Percentiles rank a stretch among this genome's conserved stretches.
Evolutionary conservation across 192 early-diverging fungal species (phyloP).

Genomic region (Martensiomyces pterosporus): DNA sequence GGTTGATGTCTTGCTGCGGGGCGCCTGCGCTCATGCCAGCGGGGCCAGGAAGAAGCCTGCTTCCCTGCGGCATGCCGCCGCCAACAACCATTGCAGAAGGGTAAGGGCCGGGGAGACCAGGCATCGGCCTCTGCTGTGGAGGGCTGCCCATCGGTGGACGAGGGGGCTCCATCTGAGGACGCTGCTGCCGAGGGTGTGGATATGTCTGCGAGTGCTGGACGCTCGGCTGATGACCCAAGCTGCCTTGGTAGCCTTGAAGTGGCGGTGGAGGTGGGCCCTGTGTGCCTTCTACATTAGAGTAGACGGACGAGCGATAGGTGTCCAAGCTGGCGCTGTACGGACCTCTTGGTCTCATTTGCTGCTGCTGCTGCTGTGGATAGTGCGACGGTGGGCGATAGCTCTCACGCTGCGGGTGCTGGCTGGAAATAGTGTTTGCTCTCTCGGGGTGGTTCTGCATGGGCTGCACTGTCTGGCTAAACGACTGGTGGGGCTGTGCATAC

Average conservation of each 20-base stretch:
- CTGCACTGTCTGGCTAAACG: neutral
- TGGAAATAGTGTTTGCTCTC: conserved; percentile 4
- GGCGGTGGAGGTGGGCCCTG: too few species aligned
- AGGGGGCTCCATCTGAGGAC: too few species aligned
- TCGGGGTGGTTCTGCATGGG: conserved; percentile 4
- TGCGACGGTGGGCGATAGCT: too few species aligned
- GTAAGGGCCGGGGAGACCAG: too few species aligned
- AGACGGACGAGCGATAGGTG: too few species aligned
- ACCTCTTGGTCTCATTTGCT: too few species aligned
- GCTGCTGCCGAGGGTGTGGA: conserved; percentile 8
- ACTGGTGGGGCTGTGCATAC: neutral
- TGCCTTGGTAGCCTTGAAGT: too few species aligned
- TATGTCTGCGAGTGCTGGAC: neutral
- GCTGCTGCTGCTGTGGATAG: conserved; percentile 12
- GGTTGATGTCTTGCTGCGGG: conserved; percentile 24
- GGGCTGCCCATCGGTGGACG: too few species aligned
- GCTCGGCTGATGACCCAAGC: neutral
- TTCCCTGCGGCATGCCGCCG: conserved; percentile 37
- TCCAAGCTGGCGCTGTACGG: too few species aligned
- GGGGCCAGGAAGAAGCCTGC: conserved; percentile 31
- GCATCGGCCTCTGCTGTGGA: too few species aligned
- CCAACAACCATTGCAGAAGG: conserved; percentile 48
- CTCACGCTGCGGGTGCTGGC: conserved; percentile 19
- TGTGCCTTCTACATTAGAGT: too few species aligned
- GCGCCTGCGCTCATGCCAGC: conserved; percentile 38